Percentiles rank a stretch among this genome's conserved stretches.
These are phyloP conservation scores for Fusarium chaquense DNA, from an alignment of 2,329 filamentous ascomycete genomes.

Conservation along the genomic window DNA sequence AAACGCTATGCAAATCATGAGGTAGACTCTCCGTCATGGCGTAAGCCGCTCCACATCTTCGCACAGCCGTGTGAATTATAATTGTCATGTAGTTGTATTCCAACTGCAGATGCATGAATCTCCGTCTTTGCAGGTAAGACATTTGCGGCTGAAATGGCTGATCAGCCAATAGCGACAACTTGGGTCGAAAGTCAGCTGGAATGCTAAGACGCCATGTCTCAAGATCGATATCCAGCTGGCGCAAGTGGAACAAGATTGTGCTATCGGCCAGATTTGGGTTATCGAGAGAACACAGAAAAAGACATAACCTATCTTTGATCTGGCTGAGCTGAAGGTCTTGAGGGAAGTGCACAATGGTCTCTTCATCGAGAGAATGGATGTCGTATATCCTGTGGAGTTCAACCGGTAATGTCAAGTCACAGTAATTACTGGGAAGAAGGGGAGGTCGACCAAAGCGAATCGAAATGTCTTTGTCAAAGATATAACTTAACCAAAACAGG, in stretches of 20 bases:
- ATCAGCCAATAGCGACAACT: not conserved
- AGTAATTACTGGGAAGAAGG: not conserved
- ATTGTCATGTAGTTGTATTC: slow-evolving; percentile 2
- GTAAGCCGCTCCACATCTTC: not conserved
- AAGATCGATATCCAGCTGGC: slow-evolving; percentile 1
- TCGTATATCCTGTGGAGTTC: not conserved
- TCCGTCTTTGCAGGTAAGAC: not conserved
- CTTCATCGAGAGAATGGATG: fast-evolving
- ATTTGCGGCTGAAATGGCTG: not conserved
- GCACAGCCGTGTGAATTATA: not conserved
- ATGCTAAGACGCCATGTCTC: not conserved
- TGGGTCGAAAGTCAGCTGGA: not conserved
- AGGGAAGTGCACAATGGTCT: not conserved
- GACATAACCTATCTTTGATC: not conserved
- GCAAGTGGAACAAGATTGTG: not conserved
- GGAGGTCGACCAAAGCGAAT: not conserved
- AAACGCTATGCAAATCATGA: not conserved
- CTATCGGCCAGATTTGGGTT: not conserved
- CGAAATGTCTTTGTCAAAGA: not conserved
- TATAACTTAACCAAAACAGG: slow-evolving; percentile 8
- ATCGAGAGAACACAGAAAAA: not conserved
- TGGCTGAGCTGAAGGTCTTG: not conserved
- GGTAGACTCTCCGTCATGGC: not conserved
- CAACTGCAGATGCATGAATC: not conserved
- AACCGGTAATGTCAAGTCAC: not conserved